Conservation (phyloP, 2,329 filamentous ascomycete genomes). For the Septoria linicola region DNA sequence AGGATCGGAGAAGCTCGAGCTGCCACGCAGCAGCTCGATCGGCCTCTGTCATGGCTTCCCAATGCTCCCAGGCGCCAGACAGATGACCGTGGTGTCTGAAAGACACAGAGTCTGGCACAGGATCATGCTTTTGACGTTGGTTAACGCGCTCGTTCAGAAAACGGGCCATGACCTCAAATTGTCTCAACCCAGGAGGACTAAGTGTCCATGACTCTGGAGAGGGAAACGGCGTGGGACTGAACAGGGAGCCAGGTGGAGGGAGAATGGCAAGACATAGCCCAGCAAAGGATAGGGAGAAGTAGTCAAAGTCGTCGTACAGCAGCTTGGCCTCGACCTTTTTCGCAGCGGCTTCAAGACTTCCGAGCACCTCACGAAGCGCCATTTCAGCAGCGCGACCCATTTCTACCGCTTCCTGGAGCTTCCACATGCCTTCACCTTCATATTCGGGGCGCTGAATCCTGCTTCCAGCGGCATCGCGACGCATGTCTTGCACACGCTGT, state of each 20-base stretch:
- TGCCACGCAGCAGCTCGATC: constrained; percentile 48
- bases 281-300: constrained; percentile 80
- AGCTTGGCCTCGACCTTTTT: constrained; percentile 45
- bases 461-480: constrained; percentile 29
- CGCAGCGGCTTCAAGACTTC: constrained; percentile 80
- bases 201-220: constrained; percentile 80
- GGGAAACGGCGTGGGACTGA: constrained; percentile 75
- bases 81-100: constrained; percentile 72
- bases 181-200: constrained; percentile 68
- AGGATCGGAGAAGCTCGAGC: constrained; percentile 48
- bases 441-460: constrained; percentile 48
- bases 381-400: constrained; percentile 81
- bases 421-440: constrained; percentile 57
- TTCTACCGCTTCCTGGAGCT: constrained; percentile 64
- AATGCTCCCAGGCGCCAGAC: constrained; percentile 72
- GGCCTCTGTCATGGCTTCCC: constrained; percentile 63
- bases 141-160: constrained; percentile 34
- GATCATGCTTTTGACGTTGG: constrained; percentile 34
- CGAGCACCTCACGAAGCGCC: constrained; percentile 77
- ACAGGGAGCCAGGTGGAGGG: constrained; percentile 75
- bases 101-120: constrained; percentile 58
- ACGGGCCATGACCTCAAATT: constrained; percentile 65
- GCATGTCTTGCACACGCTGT: constrained; percentile 34
- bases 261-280: constrained; percentile 80
- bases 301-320: constrained; percentile 72